Evolutionary conservation across 495 filamentous ascomycete genomes (phyloP).

Genomic region (Viridothelium virens): DNA sequence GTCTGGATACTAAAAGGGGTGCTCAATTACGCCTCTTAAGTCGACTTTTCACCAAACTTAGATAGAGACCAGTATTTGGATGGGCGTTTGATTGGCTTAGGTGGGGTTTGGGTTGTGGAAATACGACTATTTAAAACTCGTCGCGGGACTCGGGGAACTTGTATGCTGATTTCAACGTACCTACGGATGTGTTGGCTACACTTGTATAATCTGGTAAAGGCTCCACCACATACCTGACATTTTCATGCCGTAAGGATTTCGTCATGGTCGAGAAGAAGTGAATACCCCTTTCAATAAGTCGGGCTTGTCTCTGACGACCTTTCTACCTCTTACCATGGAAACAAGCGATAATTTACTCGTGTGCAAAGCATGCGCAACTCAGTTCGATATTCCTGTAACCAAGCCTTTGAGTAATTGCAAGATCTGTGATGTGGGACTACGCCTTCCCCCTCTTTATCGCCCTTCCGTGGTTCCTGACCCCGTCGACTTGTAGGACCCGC

Average conservation of each 20-base stretch:
- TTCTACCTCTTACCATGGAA: conserved; percentile 7
- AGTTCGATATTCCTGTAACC: conserved; percentile 48
- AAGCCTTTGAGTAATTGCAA: conserved; percentile 49
- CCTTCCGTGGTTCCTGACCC: background rate
- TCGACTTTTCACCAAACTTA: background rate
- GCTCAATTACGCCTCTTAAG: conserved; percentile 27
- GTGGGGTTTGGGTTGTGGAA: background rate
- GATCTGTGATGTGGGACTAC: conserved; percentile 60
- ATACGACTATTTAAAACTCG: background rate
- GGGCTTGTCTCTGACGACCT: background rate
- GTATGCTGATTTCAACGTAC: background rate
- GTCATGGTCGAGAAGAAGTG: background rate
- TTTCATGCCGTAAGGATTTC: background rate
- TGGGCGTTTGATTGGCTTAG: background rate
- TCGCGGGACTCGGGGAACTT: background rate
- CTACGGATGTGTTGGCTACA: background rate
- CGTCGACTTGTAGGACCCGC: conserved; percentile 42
- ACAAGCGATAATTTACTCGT: conserved; percentile 45
- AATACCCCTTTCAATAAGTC: background rate
- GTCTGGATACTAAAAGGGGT: conserved; percentile 44
- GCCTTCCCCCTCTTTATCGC: background rate
- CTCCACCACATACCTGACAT: background rate
- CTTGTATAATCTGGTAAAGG: background rate
- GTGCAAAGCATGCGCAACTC: conserved; percentile 63
- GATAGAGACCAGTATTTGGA: background rate